Percentiles rank a stretch among this genome's conserved stretches.
Evolutionary conservation across 371 early-diverging fungal genomes (phyloP).

Genomic region (Paramicrosporidium saccamoebae): DNA sequence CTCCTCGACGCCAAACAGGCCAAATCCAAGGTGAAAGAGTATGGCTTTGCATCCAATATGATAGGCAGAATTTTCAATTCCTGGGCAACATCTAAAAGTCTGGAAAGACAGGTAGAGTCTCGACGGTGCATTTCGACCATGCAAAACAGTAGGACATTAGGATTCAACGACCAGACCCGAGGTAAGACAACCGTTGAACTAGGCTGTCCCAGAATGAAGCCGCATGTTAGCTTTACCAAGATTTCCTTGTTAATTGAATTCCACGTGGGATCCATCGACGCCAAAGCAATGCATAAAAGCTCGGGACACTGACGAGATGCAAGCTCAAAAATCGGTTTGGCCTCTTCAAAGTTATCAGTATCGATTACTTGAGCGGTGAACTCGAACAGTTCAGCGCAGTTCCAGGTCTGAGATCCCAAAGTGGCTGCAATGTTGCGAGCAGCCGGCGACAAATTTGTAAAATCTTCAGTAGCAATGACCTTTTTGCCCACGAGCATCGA

Average conservation of each 20-base stretch:
- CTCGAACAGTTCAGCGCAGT: background rate
- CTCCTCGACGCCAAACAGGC: slow-evolving; percentile 45
- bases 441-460: too few relatives aligned
- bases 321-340: slow-evolving; percentile 3
- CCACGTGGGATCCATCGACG: slow-evolving; percentile 15
- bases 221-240: slow-evolving; percentile 16
- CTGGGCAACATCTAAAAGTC: slow-evolving; percentile 42
- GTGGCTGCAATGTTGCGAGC: background rate
- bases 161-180: slow-evolving; percentile 29
- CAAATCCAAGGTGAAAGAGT: slow-evolving; percentile 37
- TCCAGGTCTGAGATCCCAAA: background rate
- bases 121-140: slow-evolving; percentile 30
- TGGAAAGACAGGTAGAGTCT: slow-evolving; percentile 24
- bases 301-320: background rate
- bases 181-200: slow-evolving; percentile 28
- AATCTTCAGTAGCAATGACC: too few relatives aligned
- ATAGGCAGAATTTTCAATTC: slow-evolving; percentile 38
- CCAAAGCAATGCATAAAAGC: background rate
- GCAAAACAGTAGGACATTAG: slow-evolving; percentile 16
- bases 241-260: slow-evolving; percentile 24
- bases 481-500: too few relatives aligned
- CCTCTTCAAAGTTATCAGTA: slow-evolving; percentile 2
- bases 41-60: slow-evolving; percentile 28
- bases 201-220: slow-evolving; percentile 26
- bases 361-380: background rate